Base-by-base conservation (phyloP, 2,329 filamentous ascomycete genomes). In the Fusarium illudens region DNA sequence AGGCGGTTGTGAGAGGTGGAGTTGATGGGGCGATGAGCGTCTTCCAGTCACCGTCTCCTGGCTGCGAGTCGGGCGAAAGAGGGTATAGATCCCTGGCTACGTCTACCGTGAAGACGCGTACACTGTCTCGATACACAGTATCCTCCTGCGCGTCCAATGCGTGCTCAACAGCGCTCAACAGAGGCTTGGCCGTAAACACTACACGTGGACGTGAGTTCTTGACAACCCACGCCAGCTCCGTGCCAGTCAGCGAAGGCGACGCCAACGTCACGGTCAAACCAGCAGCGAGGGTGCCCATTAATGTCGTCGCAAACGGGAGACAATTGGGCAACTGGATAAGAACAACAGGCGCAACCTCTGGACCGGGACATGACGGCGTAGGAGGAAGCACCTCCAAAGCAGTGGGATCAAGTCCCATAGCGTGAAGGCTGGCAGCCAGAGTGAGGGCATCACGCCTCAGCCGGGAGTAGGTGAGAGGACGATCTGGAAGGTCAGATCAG, bases 91-190 rank as follows among this genome's bases (percentile, higher is more conserved):
- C 80, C 6, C 62, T 64, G 3, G 63, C 73, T 3, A 76, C 71
- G 37, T 82, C 77, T 13, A 82, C 86, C 67, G 88, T 86, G 74
- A 90, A 92, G 15, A 87, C 77, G 71, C 90, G 91, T 10, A 92
- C 77, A 5, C 56, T 52, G 4, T 68, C 60, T n/a, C 77, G 79
- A 62, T 74, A 80, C 0, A 62, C 57, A 1, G 52, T 37, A 56
- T 82, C 79, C 1, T 76, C 60, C 46, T 81, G 80, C 7, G 71
- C 58, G 7, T 67, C 60, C 2, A 82, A 46, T 1, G 80, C 80
- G 13, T 75, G 72, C 27, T 73, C 71, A 68, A 81, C 79, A 5
- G 75, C 76, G 2, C 54, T 57, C 25, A 79, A 65, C 53, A 73
- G 75, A 2, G 77, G 52, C 48, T 67, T 67, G n/a, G 77, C 67